A percentile compares a stretch with the other conserved stretches of the same genome.
Evolutionary conservation across 768 basidiomycete species (phyloP).

Genomic region (Pleurotus salmoneostramineus): DNA sequence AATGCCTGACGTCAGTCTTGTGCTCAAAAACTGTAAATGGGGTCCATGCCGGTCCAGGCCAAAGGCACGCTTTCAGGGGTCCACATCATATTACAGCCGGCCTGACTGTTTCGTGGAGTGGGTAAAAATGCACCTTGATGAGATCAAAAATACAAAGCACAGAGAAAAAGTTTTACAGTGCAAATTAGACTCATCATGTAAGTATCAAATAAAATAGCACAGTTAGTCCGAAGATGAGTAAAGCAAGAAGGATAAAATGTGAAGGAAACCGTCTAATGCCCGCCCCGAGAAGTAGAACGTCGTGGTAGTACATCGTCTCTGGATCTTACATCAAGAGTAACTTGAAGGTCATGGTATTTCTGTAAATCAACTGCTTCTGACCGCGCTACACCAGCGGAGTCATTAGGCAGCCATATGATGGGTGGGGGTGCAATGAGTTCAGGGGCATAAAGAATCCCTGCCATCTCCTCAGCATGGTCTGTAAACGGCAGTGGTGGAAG

Average conservation of each 20-base stretch:
- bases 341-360: conserved; percentile 67
- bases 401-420: conserved; percentile 84
- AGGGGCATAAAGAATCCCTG: conserved; percentile 76
- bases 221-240: not conserved
- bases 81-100: not conserved
- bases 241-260: not conserved
- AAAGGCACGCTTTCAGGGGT: conserved; percentile 1
- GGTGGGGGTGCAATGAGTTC: conserved; percentile 76
- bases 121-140: not conserved
- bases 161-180: not conserved
- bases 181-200: not conserved
- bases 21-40: conserved; percentile 7
- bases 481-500: conserved; percentile 66
- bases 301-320: conserved; percentile 44
- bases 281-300: conserved; percentile 27
- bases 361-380: conserved; percentile 75
- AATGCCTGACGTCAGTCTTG: conserved; percentile 4
- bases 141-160: not conserved
- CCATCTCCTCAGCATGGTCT: conserved; percentile 76
- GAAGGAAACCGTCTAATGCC: conserved; percentile 12
- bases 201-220: not conserved
- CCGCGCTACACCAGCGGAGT: conserved; percentile 66
- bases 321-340: conserved; percentile 64
- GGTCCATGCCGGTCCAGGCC: not conserved
- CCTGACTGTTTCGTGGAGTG: not conserved